Evolutionary conservation across 441 rosid genomes (phyloP).

Genomic region (Erodium moschatum): DNA sequence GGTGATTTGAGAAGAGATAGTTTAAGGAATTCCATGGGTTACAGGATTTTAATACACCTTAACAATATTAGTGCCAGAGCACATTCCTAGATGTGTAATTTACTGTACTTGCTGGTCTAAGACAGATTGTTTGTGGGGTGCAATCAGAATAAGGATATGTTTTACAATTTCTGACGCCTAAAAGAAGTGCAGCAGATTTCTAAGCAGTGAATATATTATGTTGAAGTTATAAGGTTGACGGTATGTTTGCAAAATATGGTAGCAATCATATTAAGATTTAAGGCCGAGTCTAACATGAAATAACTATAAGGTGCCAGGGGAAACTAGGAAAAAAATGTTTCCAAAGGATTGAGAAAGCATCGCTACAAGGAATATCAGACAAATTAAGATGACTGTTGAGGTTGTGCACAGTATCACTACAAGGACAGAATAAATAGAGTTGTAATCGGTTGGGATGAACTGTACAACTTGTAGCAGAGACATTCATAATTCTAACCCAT

Average conservation of each 20-base stretch:
- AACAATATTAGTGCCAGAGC: background rate
- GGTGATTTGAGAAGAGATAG: too few species aligned
- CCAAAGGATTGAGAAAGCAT: background rate
- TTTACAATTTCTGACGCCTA: too few species aligned
- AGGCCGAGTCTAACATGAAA: background rate
- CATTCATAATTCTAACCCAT: background rate
- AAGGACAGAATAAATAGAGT: background rate
- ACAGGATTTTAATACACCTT: too few species aligned
- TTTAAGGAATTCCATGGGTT: too few species aligned
- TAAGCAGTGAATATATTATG: too few species aligned
- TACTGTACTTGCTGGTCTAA: too few species aligned
- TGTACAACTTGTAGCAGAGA: background rate
- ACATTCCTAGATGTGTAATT: too few species aligned
- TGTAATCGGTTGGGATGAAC: background rate
- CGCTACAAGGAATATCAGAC: background rate
- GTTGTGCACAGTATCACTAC: background rate
- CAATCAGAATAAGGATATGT: too few species aligned
- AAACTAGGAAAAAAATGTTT: background rate
- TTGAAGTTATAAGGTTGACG: too few species aligned
- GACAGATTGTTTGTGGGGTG: too few species aligned
- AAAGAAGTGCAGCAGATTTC: too few species aligned
- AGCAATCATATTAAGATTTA: background rate
- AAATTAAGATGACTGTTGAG: background rate
- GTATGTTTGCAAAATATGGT: too few species aligned
- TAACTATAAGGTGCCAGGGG: background rate